phyloP scores from a whole-genome alignment of 208 protist genomes.

The Acanthamoeba triangularis region DNA sequence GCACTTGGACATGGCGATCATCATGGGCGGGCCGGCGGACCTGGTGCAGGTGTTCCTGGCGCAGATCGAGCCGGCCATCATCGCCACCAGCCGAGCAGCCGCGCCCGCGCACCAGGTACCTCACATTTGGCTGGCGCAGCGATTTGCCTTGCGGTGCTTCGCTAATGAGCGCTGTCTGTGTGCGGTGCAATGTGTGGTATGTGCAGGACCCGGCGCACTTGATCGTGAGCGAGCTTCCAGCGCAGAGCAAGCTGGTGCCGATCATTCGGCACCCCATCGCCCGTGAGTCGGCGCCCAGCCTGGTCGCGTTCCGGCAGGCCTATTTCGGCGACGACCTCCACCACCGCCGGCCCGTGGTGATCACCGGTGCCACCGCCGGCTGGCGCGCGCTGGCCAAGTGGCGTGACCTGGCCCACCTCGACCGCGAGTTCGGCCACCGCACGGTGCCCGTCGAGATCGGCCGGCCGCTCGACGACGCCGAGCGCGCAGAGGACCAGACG shows the following conservation, averaged over 20 bases:
- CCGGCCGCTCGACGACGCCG: slow-evolving; percentile 41
- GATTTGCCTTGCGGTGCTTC: too few species aligned
- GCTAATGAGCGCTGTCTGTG: too few species aligned
- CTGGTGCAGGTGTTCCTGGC: neutral
- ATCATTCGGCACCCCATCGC: neutral
- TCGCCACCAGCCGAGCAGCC: neutral
- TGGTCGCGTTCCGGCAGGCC: neutral
- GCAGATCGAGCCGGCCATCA: neutral
- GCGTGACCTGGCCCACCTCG: slow-evolving; percentile 76
- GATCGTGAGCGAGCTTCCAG: neutral
- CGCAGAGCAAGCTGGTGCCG: neutral
- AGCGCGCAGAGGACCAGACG: neutral
- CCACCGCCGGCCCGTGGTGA: neutral
- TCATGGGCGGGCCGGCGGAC: slow-evolving; percentile 57
- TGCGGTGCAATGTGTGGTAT: neutral
- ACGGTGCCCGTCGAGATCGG: slow-evolving; percentile 79
- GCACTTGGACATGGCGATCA: slow-evolving; percentile 59
- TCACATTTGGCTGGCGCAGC: too few species aligned
- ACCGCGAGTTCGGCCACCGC: slow-evolving; percentile 58
- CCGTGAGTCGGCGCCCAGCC: neutral
- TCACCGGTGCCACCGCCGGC: neutral
- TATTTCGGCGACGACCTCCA: too few species aligned
- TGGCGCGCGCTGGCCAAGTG: slow-evolving; percentile 77
- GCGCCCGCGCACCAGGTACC: neutral
- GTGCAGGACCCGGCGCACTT: neutral